phyloP scores from a whole-genome alignment of 352 stramenopile species.

The Pythium brachiatum region DNA sequence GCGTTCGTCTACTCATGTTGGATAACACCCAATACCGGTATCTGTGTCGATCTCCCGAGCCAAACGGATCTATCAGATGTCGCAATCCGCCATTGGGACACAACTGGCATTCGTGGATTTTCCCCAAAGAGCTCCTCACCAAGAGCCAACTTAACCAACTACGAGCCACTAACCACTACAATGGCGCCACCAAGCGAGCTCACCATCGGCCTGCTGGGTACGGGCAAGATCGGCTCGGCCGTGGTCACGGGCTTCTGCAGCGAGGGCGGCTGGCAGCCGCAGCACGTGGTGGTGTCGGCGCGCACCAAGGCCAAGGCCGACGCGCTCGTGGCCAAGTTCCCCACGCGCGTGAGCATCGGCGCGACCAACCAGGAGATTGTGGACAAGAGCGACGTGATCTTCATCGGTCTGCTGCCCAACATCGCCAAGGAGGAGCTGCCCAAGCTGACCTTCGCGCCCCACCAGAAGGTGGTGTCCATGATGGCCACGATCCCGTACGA shows the following conservation, averaged over 20 bases:
- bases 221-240: slow-evolving; percentile 85
- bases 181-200: slow-evolving; percentile 58
- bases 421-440: slow-evolving; percentile 70
- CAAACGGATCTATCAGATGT: not conserved
- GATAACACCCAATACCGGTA: not conserved
- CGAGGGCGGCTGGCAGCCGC: slow-evolving; percentile 69
- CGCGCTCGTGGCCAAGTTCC: slow-evolving; percentile 68
- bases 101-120: not conserved
- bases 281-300: slow-evolving; percentile 67
- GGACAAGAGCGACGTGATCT: slow-evolving; percentile 79
- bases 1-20: not conserved
- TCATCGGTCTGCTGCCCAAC: slow-evolving; percentile 74
- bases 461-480: slow-evolving; percentile 79
- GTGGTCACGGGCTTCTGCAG: slow-evolving; percentile 83
- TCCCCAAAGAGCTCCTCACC: not conserved
- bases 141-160: too few species aligned
- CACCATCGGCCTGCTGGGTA: slow-evolving; percentile 76
- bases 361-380: slow-evolving; percentile 80
- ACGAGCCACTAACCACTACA: not conserved
- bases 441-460: slow-evolving; percentile 58
- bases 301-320: slow-evolving; percentile 77
- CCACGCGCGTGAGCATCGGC: slow-evolving; percentile 56
- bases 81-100: not conserved
- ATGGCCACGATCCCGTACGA: slow-evolving; percentile 89
- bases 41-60: not conserved